These are phyloP conservation scores for Trichothecium sympodiale DNA, from an alignment of 2,329 filamentous ascomycete genomes.

Conservation along the genomic window DNA sequence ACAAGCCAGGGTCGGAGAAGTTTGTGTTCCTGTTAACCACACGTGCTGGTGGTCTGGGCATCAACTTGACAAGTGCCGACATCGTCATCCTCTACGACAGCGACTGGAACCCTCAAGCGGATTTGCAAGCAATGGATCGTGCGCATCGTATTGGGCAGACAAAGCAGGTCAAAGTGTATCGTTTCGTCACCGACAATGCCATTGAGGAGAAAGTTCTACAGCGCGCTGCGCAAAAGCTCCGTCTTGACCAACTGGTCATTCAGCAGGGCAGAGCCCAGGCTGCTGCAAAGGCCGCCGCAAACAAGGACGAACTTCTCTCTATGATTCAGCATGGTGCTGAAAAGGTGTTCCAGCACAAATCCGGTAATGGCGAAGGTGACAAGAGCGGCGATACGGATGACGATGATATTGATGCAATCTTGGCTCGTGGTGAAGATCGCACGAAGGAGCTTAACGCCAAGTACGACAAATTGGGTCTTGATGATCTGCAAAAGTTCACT, in stretches of 20 bases:
- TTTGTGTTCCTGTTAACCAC: constrained; percentile 95
- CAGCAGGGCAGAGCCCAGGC: constrained; percentile 92
- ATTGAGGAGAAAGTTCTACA: constrained; percentile 98
- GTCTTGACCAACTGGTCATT: constrained; percentile 93
- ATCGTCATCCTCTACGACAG: constrained; percentile 96
- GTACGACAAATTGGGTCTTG: constrained; percentile 93
- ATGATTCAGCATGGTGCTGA: constrained; percentile 99
- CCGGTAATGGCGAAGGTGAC: constrained; percentile 49
- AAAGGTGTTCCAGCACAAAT: constrained; percentile 73
- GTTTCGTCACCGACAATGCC: constrained; percentile 94
- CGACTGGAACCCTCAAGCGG: constrained; percentile 97
- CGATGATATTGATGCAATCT: constrained; percentile 81
- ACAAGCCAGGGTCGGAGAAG: constrained; percentile 89
- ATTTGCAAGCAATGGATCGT: constrained; percentile 97
- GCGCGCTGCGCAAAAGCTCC: constrained; percentile 89
- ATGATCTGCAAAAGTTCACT: constrained; percentile 94
- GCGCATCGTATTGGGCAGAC: constrained; percentile 98
- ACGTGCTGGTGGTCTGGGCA: constrained; percentile 87
- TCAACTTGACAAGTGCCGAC: constrained; percentile 90
- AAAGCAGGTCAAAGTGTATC: constrained; percentile 93
- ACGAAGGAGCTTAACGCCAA: constrained; percentile 86
- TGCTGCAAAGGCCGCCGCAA: constrained; percentile 80
- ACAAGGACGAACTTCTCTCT: constrained; percentile 88
- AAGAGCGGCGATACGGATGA: constrained; percentile 60
- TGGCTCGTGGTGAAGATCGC: constrained; percentile 75